These are phyloP conservation scores for Septoria petroselini DNA, from an alignment of 2,329 filamentous ascomycete genomes.

Conservation along the genomic window DNA sequence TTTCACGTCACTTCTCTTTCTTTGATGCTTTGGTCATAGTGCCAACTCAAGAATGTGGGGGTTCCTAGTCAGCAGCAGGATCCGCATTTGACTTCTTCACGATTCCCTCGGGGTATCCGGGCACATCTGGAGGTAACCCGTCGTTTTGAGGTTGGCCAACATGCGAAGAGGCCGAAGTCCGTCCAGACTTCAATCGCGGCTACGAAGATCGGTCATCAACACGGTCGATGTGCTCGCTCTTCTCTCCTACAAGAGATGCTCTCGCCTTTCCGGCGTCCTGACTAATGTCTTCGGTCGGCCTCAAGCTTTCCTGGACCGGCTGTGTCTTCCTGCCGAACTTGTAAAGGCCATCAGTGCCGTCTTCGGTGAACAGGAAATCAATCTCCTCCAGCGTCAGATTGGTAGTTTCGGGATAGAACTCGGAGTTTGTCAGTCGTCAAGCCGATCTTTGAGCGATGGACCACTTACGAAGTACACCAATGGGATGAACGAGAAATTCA, in stretches of 20 bases:
- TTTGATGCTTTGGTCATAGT: too few species aligned
- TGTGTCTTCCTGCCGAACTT: slow-evolving; percentile 24
- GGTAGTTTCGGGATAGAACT: slow-evolving; percentile 41
- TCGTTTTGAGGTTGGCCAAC: too few species aligned
- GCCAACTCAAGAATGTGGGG: too few species aligned
- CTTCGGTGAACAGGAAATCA: slow-evolving; percentile 43
- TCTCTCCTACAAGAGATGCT: slow-evolving; percentile 8
- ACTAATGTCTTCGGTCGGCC: slow-evolving; percentile 19
- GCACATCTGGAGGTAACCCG: too few species aligned
- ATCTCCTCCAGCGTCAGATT: slow-evolving; percentile 47
- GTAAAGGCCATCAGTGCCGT: slow-evolving; percentile 28
- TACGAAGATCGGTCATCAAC: slow-evolving; percentile 16
- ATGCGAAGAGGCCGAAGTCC: too few species aligned
- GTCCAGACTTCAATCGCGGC: neutral
- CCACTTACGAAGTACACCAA: slow-evolving; percentile 46
- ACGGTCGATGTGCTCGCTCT: slow-evolving; percentile 12
- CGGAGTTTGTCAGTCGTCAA: neutral
- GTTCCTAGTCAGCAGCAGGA: too few species aligned
- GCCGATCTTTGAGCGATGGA: neutral
- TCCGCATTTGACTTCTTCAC: too few species aligned
- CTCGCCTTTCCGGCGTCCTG: slow-evolving; percentile 19
- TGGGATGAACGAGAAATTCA: slow-evolving; percentile 48
- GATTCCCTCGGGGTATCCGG: too few species aligned
- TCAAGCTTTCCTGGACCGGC: slow-evolving; percentile 30
- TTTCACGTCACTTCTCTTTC: too few species aligned